Evolutionary conservation across 306 rosid genomes (phyloP).

Genomic region (Rosa chinensis): DNA sequence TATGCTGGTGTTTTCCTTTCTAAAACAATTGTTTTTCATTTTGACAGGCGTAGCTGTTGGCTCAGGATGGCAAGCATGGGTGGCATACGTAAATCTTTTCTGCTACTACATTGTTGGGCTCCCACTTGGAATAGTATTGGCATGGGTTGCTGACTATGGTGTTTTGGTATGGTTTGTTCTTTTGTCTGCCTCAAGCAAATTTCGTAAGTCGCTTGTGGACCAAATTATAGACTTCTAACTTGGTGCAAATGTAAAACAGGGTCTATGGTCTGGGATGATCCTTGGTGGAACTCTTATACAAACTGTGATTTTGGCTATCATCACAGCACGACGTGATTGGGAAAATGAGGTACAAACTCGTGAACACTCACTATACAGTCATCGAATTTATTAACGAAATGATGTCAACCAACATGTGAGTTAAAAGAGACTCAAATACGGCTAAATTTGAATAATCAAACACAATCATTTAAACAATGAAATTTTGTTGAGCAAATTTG

Average conservation of each 20-base stretch:
- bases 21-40: background rate
- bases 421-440: background rate
- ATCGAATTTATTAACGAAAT: background rate
- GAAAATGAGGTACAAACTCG: background rate
- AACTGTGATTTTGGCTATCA: slow-evolving; percentile 42
- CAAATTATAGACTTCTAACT: background rate
- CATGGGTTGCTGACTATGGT: slow-evolving; percentile 6
- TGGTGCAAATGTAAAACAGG: slow-evolving; percentile 33
- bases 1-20: background rate
- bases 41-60: slow-evolving; percentile 23
- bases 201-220: background rate
- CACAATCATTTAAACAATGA: background rate
- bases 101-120: slow-evolving; percentile 29
- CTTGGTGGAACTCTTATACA: slow-evolving; percentile 69
- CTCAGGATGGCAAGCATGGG: slow-evolving; percentile 31
- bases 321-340: slow-evolving; percentile 36
- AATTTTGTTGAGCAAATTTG: background rate
- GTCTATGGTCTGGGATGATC: slow-evolving; percentile 80
- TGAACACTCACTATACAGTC: background rate
- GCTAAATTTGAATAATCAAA: background rate
- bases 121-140: slow-evolving; percentile 24
- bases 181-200: background rate
- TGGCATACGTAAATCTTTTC: slow-evolving; percentile 29
- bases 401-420: background rate
- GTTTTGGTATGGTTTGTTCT: slow-evolving; percentile 3